Percentiles rank a stretch among this genome's conserved stretches.
These are phyloP conservation scores for Pythium chondricola DNA, from an alignment of 352 stramenopile genomes.

Conservation along the genomic window DNA sequence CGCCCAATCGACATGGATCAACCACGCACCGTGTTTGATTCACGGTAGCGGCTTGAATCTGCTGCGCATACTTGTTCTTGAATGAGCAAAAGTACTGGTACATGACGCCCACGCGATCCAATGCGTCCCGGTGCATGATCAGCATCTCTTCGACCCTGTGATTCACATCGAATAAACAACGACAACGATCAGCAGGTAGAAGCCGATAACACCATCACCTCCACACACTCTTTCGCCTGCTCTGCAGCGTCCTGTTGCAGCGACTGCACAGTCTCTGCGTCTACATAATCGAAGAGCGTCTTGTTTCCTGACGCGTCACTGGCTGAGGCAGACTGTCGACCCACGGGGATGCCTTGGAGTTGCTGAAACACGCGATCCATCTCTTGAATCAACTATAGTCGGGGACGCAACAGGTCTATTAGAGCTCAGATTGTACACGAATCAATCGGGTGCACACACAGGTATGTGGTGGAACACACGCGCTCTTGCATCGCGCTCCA, in stretches of 20 bases:
- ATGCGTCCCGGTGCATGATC: slow-evolving; percentile 45
- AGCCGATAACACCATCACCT: background rate
- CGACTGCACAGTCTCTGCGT: slow-evolving; percentile 72
- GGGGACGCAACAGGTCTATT: background rate
- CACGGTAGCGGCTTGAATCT: slow-evolving; percentile 28
- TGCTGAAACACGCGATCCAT: slow-evolving; percentile 74
- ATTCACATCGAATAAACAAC: background rate
- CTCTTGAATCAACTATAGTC: slow-evolving; percentile 52
- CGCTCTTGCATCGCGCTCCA: slow-evolving; percentile 33
- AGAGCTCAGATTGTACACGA: background rate
- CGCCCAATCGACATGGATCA: background rate
- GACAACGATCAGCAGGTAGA: background rate
- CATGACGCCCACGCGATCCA: slow-evolving; percentile 52
- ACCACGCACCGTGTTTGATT: slow-evolving; percentile 17
- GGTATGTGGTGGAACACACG: slow-evolving; percentile 57
- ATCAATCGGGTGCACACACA: slow-evolving; percentile 12
- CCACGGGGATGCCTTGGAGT: slow-evolving; percentile 43
- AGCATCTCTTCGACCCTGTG: slow-evolving; percentile 67
- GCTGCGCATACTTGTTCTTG: slow-evolving; percentile 25
- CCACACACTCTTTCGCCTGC: slow-evolving; percentile 57
- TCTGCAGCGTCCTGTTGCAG: slow-evolving; percentile 71
- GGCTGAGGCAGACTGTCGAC: no score
- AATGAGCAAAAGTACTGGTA: slow-evolving; percentile 66
- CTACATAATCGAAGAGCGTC: slow-evolving; percentile 82
- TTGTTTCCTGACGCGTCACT: slow-evolving; percentile 36